Evolutionary conservation across 345 rosid species (phyloP), one percentile per base, ranked within the genome.

Genomic region (Melastoma malabathricum): DNA sequence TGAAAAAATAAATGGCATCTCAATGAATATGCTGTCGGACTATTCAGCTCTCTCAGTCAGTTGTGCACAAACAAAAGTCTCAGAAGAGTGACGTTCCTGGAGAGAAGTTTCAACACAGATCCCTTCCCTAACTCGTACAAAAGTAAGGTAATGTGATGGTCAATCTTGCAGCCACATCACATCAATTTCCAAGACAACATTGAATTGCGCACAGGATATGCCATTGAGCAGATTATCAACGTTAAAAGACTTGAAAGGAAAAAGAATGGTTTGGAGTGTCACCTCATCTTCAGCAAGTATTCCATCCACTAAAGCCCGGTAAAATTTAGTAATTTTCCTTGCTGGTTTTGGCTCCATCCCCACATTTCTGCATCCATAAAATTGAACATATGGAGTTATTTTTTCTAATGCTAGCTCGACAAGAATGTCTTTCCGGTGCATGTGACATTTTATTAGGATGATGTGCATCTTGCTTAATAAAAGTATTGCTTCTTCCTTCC

Each of bases 271-370:
- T 49, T 16, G 46, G 13, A 19, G 41, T 44, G 49, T 70, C 68
- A 74, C 97, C 86, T 71, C 76, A 46, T 89, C 92, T 51, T 81
- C 69, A 54, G 61, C 69, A 60, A 81, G 16, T 54, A 79, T 69
- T 65, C 97, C 90, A 48, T 59, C 45, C 12, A 75, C 96, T 44
- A 86, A 69, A 56, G 96, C 88, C 34, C 86, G 77, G 47, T 81
- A 86, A 65, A 81, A 70, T 78, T 89, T 86, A 45, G 77, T 52
- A 57, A 89, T 82, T 64, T 73, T 76, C 73, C 90, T 71, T 45
- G 60, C 49, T 7, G 58, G 47, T 61, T 54, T 57, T 56, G 16
- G 23, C 64, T 72, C 71, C 57, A 48, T 56, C 55, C 61, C 60
- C 52, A 61, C 14, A 25, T 43, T 61, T 47, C 65, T 61, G 47